phyloP scores from a whole-genome alignment of 139 green algal species.

The Klebsormidium nitens region DNA sequence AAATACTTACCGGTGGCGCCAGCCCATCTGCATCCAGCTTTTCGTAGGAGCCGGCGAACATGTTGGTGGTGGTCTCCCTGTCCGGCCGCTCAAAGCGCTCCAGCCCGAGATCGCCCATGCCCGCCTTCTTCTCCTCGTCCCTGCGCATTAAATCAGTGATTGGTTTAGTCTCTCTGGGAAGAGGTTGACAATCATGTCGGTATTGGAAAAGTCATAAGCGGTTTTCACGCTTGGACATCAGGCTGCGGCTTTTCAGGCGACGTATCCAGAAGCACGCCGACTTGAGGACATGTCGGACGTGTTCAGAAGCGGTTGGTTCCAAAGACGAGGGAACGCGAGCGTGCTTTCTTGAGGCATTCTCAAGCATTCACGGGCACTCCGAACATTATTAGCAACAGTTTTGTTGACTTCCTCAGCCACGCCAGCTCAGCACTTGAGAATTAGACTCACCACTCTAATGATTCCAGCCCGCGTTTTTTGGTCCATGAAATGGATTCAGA shows the following conservation, averaged over 20 bases:
- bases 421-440: too few relatives aligned
- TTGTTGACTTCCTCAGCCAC: too few relatives aligned
- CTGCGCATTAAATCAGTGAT: constrained; percentile 19
- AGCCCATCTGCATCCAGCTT: constrained; percentile 98
- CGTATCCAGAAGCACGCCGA: background rate
- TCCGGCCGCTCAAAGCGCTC: constrained; percentile 89
- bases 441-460: too few relatives aligned
- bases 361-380: too few relatives aligned
- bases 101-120: constrained; percentile 24
- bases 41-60: constrained; percentile 82
- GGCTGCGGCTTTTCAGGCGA: background rate
- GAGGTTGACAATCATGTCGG: too few relatives aligned
- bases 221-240: too few relatives aligned
- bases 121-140: constrained; percentile 53
- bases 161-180: background rate
- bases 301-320: background rate
- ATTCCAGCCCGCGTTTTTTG: too few relatives aligned
- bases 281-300: background rate
- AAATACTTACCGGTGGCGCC: constrained; percentile 47
- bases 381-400: too few relatives aligned
- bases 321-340: background rate
- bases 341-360: too few relatives aligned
- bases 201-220: too few relatives aligned
- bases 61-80: constrained; percentile 48
- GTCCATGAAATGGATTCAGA: too few relatives aligned